Conservation (phyloP, 2,329 filamentous ascomycete species). For the Aspergillus bombycis region DNA sequence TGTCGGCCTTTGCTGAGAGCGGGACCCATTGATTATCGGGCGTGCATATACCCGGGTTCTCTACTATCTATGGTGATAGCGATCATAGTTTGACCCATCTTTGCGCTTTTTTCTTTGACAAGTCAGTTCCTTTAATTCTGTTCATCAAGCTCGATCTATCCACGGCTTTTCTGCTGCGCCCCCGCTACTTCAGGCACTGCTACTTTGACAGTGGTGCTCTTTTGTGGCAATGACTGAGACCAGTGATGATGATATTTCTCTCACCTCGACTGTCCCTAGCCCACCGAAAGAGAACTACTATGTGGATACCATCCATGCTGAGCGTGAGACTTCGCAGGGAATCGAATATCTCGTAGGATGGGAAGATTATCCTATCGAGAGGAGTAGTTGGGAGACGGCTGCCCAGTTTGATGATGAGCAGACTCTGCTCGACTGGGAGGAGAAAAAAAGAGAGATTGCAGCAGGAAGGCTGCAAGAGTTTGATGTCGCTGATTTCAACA, state of each 20-base stretch:
- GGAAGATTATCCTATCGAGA: slow-evolving; percentile 61
- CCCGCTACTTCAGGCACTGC: not conserved
- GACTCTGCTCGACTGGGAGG: slow-evolving; percentile 46
- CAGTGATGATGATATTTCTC: slow-evolving; percentile 54
- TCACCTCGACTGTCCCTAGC: slow-evolving; percentile 56
- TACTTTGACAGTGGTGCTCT: not conserved
- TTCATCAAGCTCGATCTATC: not conserved
- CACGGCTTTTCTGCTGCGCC: not conserved
- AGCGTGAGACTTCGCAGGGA: slow-evolving; percentile 41
- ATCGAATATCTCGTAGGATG: slow-evolving; percentile 65
- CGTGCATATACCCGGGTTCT: not conserved
- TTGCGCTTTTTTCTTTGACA: not conserved
- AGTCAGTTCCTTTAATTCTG: not conserved
- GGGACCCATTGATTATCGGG: not conserved
- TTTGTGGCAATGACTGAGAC: slow-evolving; percentile 19
- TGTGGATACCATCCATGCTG: slow-evolving; percentile 58
- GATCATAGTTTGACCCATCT: not conserved
- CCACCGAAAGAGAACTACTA: slow-evolving; percentile 54
- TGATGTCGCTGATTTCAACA: slow-evolving; percentile 20
- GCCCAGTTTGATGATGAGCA: slow-evolving; percentile 43
- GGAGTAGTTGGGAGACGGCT: slow-evolving; percentile 59
- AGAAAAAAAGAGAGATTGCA: slow-evolving; percentile 35
- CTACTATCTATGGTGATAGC: not conserved
- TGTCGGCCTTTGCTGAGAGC: not conserved
- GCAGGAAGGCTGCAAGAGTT: slow-evolving; percentile 35